Percentiles rank a stretch among this genome's conserved stretches.
phyloP scores from a whole-genome alignment of 495 filamentous ascomycete species.

The Tuber calosporum region DNA sequence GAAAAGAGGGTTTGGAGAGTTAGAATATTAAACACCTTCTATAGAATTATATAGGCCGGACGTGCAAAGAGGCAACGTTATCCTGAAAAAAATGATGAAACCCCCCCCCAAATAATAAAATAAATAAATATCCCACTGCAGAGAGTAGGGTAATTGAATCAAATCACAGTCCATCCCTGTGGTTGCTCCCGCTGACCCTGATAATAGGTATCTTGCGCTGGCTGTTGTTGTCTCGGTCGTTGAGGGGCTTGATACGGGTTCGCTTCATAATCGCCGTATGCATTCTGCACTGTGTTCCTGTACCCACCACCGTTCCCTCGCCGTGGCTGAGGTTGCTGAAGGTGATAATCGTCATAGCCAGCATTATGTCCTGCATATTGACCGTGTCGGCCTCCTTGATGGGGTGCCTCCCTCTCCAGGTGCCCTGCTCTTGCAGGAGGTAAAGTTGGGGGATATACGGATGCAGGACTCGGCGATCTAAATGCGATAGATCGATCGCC shows the following conservation, averaged over 20 bases:
- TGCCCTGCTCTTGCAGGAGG: background rate
- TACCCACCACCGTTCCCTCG: constrained; percentile 7
- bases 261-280: constrained; percentile 6
- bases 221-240: constrained; percentile 5
- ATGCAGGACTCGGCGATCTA: background rate
- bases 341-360: constrained; percentile 3
- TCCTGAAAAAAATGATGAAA: background rate
- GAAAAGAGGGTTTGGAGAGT: background rate
- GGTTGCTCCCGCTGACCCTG: background rate
- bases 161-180: background rate
- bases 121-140: background rate
- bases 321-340: constrained; percentile 12
- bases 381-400: constrained; percentile 1
- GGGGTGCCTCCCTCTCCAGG: background rate
- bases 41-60: background rate
- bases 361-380: background rate
- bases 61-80: background rate
- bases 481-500: background rate
- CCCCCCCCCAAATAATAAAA: background rate
- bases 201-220: background rate
- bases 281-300: constrained; percentile 7
- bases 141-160: background rate
- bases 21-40: background rate
- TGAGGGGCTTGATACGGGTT: constrained; percentile 14
- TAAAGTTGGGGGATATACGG: background rate